phyloP scores from a whole-genome alignment of 2,329 filamentous ascomycete genomes.

The Mollisia scopiformis region DNA sequence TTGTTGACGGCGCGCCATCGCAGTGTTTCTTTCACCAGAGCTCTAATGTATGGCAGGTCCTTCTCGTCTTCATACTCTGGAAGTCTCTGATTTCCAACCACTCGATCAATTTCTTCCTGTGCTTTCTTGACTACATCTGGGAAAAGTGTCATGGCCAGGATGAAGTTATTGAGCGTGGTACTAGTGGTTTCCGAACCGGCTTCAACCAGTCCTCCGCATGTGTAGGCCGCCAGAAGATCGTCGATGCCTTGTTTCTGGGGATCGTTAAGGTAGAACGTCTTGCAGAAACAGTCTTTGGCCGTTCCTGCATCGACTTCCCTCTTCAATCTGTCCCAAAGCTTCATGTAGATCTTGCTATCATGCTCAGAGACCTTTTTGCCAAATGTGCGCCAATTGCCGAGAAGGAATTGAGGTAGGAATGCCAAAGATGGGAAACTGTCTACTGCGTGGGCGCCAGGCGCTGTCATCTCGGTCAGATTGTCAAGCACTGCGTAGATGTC shows the following conservation, averaged over 20 bases:
- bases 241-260: conserved; percentile 26
- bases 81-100: conserved; percentile 40
- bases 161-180: conserved; percentile 38
- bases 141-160: conserved; percentile 37
- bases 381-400: neutral
- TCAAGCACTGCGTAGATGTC: conserved; percentile 38
- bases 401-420: conserved; percentile 43
- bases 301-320: neutral
- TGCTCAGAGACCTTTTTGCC: conserved; percentile 16
- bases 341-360: neutral
- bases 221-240: conserved; percentile 32
- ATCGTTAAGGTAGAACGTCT: conserved; percentile 3
- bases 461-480: conserved; percentile 45
- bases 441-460: conserved; percentile 50
- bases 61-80: conserved; percentile 42
- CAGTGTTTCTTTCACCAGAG: conserved; percentile 42
- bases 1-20: conserved; percentile 34
- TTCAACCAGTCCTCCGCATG: conserved; percentile 37
- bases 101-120: conserved; percentile 44
- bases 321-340: neutral
- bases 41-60: conserved; percentile 45
- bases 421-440: conserved; percentile 47
- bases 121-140: conserved; percentile 46
- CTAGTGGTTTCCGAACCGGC: conserved; percentile 43
- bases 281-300: conserved; percentile 16